Evolutionary conservation across 768 basidiomycete genomes (phyloP).

Genomic region (Nevesoporus exiguus): DNA sequence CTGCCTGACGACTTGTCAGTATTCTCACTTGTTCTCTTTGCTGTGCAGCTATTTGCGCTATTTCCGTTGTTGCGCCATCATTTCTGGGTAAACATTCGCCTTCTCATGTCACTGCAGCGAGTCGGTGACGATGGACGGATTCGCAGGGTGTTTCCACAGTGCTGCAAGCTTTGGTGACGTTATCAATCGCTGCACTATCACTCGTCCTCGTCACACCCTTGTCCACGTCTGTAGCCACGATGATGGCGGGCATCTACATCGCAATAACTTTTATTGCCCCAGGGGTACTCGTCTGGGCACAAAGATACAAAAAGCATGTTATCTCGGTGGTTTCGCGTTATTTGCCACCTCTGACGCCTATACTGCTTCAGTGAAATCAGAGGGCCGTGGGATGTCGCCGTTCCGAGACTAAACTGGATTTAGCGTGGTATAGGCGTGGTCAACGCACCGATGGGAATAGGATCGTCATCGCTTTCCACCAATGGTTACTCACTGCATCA

Average conservation of each 20-base stretch:
- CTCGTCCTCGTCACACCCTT: conserved; percentile 50
- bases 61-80: conserved; percentile 77
- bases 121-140: conserved; percentile 11
- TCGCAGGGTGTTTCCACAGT: conserved; percentile 45
- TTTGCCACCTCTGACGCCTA: conserved; percentile 13
- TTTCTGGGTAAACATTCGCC: conserved; percentile 50
- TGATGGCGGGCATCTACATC: conserved; percentile 48
- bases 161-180: conserved; percentile 53
- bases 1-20: conserved; percentile 79
- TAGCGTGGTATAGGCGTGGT: conserved; percentile 24
- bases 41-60: conserved; percentile 79
- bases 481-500: conserved; percentile 14
- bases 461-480: conserved; percentile 27
- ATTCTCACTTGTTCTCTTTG: conserved; percentile 83
- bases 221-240: conserved; percentile 50
- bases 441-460: conserved; percentile 23
- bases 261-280: conserved; percentile 73
- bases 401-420: conserved; percentile 59
- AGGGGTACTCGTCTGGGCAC: conserved; percentile 75
- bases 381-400: conserved; percentile 88
- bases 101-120: conserved; percentile 10
- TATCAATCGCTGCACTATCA: conserved; percentile 46
- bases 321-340: conserved; percentile 5
- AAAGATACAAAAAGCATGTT: conserved; percentile 81
- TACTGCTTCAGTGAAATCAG: conserved; percentile 69